A percentile compares a stretch with the other conserved stretches of the same genome.
Conservation (phyloP, 768 basidiomycete species). For the Leucocoprinus sp. region DNA sequence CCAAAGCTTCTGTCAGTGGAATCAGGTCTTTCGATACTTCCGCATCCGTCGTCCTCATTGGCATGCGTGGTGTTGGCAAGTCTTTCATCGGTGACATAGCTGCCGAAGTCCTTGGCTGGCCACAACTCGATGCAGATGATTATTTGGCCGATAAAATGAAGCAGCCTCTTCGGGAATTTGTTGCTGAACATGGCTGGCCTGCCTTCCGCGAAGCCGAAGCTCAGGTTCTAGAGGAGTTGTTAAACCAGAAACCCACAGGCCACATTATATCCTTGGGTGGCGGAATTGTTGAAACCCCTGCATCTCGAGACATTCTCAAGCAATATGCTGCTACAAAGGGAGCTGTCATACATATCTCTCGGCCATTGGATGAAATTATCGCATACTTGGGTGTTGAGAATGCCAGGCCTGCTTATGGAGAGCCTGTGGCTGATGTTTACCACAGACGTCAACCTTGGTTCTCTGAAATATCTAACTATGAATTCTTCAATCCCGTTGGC, state of each 20-base stretch:
- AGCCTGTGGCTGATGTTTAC: constrained; percentile 79
- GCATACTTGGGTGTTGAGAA: constrained; percentile 71
- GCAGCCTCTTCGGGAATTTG: constrained; percentile 64
- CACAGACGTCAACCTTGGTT: constrained; percentile 82
- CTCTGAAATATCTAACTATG: constrained; percentile 68
- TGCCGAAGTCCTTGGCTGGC: constrained; percentile 62
- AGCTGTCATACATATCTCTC: constrained; percentile 77
- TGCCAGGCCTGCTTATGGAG: constrained; percentile 81
- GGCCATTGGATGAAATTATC: constrained; percentile 76
- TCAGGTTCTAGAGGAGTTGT: constrained; percentile 57
- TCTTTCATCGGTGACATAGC: constrained; percentile 80
- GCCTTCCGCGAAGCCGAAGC: constrained; percentile 82
- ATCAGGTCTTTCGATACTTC: constrained; percentile 25
- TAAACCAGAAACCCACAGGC: constrained; percentile 44
- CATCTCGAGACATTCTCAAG: constrained; percentile 64
- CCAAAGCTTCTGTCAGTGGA: constrained; percentile 37
- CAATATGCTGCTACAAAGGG: constrained; percentile 52
- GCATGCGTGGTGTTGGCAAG: constrained; percentile 98
- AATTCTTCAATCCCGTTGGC: constrained; percentile 72
- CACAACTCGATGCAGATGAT: constrained; percentile 74
- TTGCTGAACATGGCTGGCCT: constrained; percentile 78
- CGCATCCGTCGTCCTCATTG: constrained; percentile 70
- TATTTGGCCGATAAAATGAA: constrained; percentile 62
- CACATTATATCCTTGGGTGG: constrained; percentile 90
- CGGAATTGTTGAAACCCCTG: constrained; percentile 83